Evolutionary conservation across 2,329 filamentous ascomycete genomes (phyloP), one percentile per base, ranked within the genome.

Genomic region (Zelopaecilomyces penicillatus): DNA sequence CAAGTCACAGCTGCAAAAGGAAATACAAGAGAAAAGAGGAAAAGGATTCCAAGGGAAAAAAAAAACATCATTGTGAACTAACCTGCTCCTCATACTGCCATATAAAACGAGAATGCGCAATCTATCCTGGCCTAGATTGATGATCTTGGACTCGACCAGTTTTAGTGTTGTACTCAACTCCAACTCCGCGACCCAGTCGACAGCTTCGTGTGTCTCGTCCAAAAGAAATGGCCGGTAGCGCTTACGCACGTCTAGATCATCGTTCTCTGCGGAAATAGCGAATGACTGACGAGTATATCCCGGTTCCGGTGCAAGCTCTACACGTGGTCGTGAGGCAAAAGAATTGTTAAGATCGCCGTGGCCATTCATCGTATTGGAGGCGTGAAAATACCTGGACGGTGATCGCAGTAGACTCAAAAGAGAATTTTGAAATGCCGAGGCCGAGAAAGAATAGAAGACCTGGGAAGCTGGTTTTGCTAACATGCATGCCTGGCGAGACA

Each of bases 31-130:
- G 19, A 19, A 19, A 19, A 19, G 19, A 38, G 42, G 30, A 30
- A 36, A n/a, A 30, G 11, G 19, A 19, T 19, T 19, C 19, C 19
- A 19, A 19, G 19, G 19, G 19, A 19, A 19, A 19, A 19, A 19
- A 19, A 19, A 19, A 19, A 19, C 19, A 19, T 19, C 19, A 19
- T 19, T 19, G 19, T 19, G 19, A 19, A 44, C 50, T 49, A 41
- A 63, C 61, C 62, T 57, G 48, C 58, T 61, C 7, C 78, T 65
- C 35, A 83, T 60, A 54, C 78, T 82, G 2, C 80, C 80, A 55
- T 79, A 78, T 0, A 84, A 57, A 0, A 83, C 76, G 1, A 83
- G 62, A 2, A 83, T 70, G 46, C 71, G 78, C 2, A 83, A 45
- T 4, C 66, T 52, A 10, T 60, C 52, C 5, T 54, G 46, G 3